phyloP scores from a whole-genome alignment of 2,329 filamentous ascomycete species.

The Tolypocladium guangdongense region DNA sequence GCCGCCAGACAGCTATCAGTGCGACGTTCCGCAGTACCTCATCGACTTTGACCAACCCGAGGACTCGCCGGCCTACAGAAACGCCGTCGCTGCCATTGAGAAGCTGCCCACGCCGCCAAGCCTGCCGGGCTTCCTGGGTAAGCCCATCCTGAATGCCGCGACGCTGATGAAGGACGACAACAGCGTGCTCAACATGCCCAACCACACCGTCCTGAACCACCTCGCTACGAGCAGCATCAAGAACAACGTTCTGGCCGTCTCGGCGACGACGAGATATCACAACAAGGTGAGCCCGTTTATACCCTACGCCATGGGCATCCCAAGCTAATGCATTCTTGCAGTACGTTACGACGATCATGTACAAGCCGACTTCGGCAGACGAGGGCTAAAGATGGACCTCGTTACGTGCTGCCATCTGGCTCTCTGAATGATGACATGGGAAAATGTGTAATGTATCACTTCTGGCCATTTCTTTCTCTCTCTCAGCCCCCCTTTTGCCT shows the following conservation, averaged over 20 bases:
- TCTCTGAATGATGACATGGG: not conserved
- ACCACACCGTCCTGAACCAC: conserved; percentile 94
- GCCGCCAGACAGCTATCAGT: conserved; percentile 52
- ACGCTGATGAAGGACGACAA: conserved; percentile 96
- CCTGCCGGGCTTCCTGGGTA: conserved; percentile 82
- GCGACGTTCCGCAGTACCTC: conserved; percentile 72
- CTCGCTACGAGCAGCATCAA: conserved; percentile 97
- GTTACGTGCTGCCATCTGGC: not conserved
- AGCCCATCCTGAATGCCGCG: conserved; percentile 86
- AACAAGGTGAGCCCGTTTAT: conserved; percentile 56
- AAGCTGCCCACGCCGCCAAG: conserved; percentile 75
- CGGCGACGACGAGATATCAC: conserved; percentile 94
- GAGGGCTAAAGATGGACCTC: conserved; percentile 21
- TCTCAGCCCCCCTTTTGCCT: not conserved
- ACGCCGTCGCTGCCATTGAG: conserved; percentile 63
- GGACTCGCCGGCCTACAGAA: conserved; percentile 62
- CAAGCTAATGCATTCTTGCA: conserved; percentile 23
- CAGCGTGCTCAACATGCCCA: conserved; percentile 92
- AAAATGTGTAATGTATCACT: not conserved
- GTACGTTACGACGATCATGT: conserved; percentile 97
- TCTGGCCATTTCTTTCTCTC: not conserved
- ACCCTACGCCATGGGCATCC: too few species aligned
- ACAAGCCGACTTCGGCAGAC: conserved; percentile 70
- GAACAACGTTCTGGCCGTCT: conserved; percentile 88
- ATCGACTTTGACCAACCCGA: conserved; percentile 79